Conservation (phyloP, 2,329 filamentous ascomycete genomes). For the Dendrostoma leiphaemia region DNA sequence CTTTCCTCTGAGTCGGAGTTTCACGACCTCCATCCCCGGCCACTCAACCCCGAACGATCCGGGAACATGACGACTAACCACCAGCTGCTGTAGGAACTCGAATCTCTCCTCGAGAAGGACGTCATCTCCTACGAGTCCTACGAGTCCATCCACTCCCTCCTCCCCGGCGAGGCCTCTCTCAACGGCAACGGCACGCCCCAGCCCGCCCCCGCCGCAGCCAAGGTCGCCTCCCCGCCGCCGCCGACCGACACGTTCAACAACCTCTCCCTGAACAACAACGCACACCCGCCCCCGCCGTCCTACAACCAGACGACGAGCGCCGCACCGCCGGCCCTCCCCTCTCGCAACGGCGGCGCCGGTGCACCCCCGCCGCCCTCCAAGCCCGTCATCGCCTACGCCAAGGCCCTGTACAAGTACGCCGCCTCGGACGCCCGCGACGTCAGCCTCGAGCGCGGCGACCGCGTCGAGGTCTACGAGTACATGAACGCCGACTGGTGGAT, state of each 20-base stretch:
- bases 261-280: constrained; percentile 34
- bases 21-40: not conserved
- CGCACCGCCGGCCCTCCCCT: constrained; percentile 29
- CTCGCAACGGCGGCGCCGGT: constrained; percentile 30
- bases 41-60: not conserved
- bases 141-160: constrained; percentile 68
- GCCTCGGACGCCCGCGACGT: constrained; percentile 80
- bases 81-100: constrained; percentile 72
- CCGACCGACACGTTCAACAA: constrained; percentile 41
- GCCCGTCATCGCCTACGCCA: constrained; percentile 68
- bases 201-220: constrained; percentile 25
- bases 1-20: not conserved
- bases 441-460: constrained; percentile 76
- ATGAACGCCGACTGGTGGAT: constrained; percentile 99
- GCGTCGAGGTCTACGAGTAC: constrained; percentile 78
- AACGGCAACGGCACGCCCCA: constrained; percentile 44
- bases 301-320: constrained; percentile 46
- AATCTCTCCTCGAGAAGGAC: constrained; percentile 80
- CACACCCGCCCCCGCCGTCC: constrained; percentile 46
- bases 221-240: constrained; percentile 24
- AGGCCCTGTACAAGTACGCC: constrained; percentile 80
- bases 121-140: constrained; percentile 75
- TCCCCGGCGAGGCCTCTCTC: constrained; percentile 69
- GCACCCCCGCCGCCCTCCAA: constrained; percentile 44
- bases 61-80: not conserved